Conservation (phyloP, 805 yeast species). For the Maudiozyma turicensis region DNA sequence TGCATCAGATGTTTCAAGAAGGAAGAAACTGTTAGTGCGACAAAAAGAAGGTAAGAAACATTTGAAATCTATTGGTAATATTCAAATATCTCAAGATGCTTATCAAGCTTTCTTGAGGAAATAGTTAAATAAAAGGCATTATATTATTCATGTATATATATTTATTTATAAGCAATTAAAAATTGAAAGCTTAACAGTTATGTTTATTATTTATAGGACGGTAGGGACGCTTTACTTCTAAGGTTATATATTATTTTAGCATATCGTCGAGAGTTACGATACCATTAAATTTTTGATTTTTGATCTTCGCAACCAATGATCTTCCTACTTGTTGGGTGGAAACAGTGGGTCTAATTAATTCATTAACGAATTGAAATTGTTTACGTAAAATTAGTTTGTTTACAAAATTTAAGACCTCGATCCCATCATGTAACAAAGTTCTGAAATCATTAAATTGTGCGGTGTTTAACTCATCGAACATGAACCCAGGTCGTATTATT, state of each 20-base stretch:
- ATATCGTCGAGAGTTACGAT: slow-evolving; percentile 50
- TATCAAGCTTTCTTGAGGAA: slow-evolving; percentile 68
- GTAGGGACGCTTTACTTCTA: no score
- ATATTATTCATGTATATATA: background rate
- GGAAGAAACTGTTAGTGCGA: slow-evolving; percentile 75
- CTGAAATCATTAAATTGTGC: slow-evolving; percentile 20
- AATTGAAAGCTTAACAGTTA: background rate
- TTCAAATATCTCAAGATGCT: slow-evolving; percentile 73
- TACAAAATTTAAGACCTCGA: slow-evolving; percentile 36
- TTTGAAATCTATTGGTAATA: slow-evolving; percentile 68
- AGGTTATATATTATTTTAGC: background rate
- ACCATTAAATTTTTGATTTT: slow-evolving; percentile 43
- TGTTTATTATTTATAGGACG: background rate
- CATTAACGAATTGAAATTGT: slow-evolving; percentile 34
- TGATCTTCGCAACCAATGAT: slow-evolving; percentile 45
- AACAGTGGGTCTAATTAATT: slow-evolving; percentile 48
- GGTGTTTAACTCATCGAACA: slow-evolving; percentile 47
- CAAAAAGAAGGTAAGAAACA: slow-evolving; percentile 89
- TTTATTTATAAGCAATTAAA: background rate
- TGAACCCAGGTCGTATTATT: slow-evolving; percentile 70
- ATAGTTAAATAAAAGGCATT: background rate
- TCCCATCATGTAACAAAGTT: slow-evolving; percentile 30
- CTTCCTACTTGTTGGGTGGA: slow-evolving; percentile 62
- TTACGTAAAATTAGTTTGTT: slow-evolving; percentile 35
- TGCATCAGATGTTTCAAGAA: slow-evolving; percentile 84